phyloP scores from a whole-genome alignment of 768 basidiomycete genomes.

The Psilocybe cyanescens region DNA sequence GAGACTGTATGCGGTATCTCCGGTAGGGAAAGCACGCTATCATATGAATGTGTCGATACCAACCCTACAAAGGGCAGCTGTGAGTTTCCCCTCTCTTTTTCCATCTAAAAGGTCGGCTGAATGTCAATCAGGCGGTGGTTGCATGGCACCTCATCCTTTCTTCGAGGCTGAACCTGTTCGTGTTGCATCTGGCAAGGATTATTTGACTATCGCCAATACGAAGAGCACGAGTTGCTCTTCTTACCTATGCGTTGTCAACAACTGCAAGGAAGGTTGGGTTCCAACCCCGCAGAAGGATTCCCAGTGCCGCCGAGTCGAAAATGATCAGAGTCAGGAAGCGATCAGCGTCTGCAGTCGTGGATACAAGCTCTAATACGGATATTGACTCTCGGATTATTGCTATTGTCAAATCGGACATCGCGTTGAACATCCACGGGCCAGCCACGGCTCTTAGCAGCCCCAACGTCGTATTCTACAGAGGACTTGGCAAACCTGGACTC shows the following conservation, averaged over 20 bases:
- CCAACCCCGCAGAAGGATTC: conserved; percentile 21
- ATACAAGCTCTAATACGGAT: conserved; percentile 8
- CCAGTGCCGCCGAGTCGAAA: conserved; percentile 4
- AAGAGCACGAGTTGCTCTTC: conserved; percentile 26
- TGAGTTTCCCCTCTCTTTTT: conserved; percentile 24
- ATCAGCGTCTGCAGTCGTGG: conserved; percentile 8
- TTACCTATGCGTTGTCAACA: conserved; percentile 29
- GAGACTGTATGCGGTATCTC: conserved; percentile 42
- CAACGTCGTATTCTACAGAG: neutral
- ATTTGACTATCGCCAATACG: conserved; percentile 30
- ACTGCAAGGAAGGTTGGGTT: conserved; percentile 32
- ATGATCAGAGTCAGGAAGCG: conserved; percentile 26
- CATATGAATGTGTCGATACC: conserved; percentile 45
- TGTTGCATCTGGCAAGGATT: conserved; percentile 28
- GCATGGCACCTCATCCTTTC: conserved; percentile 39
- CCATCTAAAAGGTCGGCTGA: neutral
- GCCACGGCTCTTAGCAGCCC: neutral
- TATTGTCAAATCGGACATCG: conserved; percentile 25
- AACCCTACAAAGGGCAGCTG: conserved; percentile 38
- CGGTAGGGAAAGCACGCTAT: conserved; percentile 28
- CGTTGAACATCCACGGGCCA: conserved; percentile 15
- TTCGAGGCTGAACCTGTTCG: conserved; percentile 15
- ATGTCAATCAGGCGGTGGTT: conserved; percentile 39
- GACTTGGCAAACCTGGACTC: conserved; percentile 6
- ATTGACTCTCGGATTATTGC: conserved; percentile 19